phyloP scores from a whole-genome alignment of 495 filamentous ascomycete species.

The Neurospora discreta region DNA sequence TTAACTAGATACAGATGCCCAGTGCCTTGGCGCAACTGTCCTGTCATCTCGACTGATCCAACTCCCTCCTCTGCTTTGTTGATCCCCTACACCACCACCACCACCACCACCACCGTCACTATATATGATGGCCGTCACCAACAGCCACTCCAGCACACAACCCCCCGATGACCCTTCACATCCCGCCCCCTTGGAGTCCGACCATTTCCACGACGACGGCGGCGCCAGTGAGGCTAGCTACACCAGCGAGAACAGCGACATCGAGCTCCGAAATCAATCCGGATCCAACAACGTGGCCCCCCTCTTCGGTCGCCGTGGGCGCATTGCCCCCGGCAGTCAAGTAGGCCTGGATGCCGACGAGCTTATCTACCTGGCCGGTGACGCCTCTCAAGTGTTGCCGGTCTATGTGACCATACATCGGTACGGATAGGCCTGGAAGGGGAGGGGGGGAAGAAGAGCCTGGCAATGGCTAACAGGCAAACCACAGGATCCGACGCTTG shows the following conservation, averaged over 20 bases:
- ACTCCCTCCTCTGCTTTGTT: neutral
- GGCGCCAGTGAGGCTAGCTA: neutral
- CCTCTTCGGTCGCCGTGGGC: conserved; percentile 7
- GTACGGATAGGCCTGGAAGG: conserved; percentile 10
- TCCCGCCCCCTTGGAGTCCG: neutral
- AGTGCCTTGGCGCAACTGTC: neutral
- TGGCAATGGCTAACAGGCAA: conserved; percentile 15
- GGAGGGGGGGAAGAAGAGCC: conserved; percentile 19
- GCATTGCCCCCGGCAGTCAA: conserved; percentile 2
- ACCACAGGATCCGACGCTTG: conserved; percentile 16
- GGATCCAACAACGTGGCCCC: conserved; percentile 15
- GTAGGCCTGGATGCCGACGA: conserved; percentile 2
- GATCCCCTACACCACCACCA: neutral
- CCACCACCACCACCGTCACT: neutral
- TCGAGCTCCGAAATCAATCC: conserved; percentile 12
- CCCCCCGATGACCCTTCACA: neutral
- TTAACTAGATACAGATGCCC: neutral
- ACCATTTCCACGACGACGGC: neutral
- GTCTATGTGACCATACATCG: conserved; percentile 39
- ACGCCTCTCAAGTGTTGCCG: conserved; percentile 13
- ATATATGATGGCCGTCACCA: neutral
- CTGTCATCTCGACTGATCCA: neutral
- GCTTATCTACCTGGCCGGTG: neutral
- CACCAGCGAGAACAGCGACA: conserved; percentile 6
- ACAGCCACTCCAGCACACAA: neutral